These are phyloP conservation scores for Pseudogymnoascus sp. DNA, from an alignment of 2,329 filamentous ascomycete genomes.

Conservation along the genomic window DNA sequence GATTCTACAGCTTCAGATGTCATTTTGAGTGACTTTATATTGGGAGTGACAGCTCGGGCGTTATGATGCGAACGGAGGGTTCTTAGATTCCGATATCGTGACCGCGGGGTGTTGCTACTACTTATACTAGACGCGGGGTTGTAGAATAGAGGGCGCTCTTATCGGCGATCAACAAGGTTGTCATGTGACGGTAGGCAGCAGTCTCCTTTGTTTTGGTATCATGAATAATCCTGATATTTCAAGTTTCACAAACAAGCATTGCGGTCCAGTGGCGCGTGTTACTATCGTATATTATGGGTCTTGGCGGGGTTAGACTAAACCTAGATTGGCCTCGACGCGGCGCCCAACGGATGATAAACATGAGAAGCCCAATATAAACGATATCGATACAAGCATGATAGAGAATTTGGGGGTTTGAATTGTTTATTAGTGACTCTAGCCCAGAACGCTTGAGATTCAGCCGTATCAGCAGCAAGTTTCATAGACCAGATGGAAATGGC, in stretches of 20 bases:
- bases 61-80: background rate
- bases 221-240: background rate
- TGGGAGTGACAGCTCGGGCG: background rate
- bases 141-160: background rate
- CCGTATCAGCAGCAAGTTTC: no score
- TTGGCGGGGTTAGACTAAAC: background rate
- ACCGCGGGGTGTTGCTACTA: background rate
- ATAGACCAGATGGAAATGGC: background rate
- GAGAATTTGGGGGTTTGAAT: no score
- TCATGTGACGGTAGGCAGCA: slow-evolving; percentile 1
- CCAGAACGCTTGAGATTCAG: no score
- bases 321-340: background rate
- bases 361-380: background rate
- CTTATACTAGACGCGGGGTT: background rate
- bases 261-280: background rate
- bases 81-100: background rate
- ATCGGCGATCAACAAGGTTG: background rate
- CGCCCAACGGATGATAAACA: background rate
- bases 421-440: no score
- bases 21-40: background rate
- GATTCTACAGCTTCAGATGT: background rate
- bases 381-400: no score
- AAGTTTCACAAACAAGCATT: background rate
- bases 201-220: background rate
- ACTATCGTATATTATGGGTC: background rate